Evolutionary conservation across 768 basidiomycete species (phyloP).

Genomic region (Clathrus columnatus): DNA sequence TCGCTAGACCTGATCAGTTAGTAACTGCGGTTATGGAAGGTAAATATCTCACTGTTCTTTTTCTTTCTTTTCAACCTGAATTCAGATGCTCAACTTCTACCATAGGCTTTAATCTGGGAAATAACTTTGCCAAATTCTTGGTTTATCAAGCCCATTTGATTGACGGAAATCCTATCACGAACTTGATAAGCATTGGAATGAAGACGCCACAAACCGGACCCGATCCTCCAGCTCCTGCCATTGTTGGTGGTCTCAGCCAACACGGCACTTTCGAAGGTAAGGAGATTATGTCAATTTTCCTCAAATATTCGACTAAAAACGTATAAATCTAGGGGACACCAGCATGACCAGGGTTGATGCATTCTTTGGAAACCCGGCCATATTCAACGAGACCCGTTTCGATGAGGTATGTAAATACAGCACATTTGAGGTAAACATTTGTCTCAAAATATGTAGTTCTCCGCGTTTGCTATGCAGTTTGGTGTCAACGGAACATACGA

Average conservation of each 20-base stretch:
- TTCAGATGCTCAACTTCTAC: background rate
- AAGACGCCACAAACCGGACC: background rate
- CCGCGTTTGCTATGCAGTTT: background rate
- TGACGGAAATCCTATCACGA: constrained; percentile 10
- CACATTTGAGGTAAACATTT: background rate
- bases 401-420: background rate
- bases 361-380: constrained; percentile 6
- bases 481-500: background rate
- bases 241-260: background rate
- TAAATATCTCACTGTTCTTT: background rate
- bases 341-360: constrained; percentile 9
- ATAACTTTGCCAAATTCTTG: background rate
- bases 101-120: constrained; percentile 4
- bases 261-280: constrained; percentile 10
- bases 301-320: background rate
- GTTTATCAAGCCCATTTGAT: constrained; percentile 7
- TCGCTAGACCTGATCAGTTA: constrained; percentile 9
- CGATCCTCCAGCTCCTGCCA: background rate
- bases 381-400: constrained; percentile 10
- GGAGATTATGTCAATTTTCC: background rate
- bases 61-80: background rate
- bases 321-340: constrained; percentile 1
- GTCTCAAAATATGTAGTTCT: background rate
- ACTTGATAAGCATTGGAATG: constrained; percentile 8
- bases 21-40: constrained; percentile 8